phyloP scores from a whole-genome alignment of 441 rosid genomes.

The Populus hybrid region DNA sequence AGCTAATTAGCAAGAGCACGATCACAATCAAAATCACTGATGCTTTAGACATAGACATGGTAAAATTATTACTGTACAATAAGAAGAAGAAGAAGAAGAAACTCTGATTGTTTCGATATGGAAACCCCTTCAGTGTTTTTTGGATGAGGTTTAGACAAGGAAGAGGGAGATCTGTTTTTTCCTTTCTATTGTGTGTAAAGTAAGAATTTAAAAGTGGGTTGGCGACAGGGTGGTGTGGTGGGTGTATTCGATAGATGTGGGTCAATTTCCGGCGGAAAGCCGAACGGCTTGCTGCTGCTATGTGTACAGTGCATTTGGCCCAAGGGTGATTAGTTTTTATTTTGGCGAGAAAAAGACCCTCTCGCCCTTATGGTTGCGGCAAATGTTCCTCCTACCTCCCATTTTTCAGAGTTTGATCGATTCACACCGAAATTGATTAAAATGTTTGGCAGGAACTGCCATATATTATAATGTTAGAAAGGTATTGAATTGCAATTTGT shows the following conservation, averaged over 20 bases:
- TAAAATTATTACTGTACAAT: not conserved
- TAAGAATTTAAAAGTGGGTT: not conserved
- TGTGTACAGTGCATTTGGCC: not conserved
- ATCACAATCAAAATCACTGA: conserved; percentile 27
- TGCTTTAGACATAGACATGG: conserved; percentile 37
- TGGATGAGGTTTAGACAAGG: not conserved
- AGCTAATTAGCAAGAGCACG: conserved; percentile 16
- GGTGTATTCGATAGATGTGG: not conserved
- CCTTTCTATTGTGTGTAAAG: not conserved
- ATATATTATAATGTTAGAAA: not conserved
- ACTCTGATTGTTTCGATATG: not conserved
- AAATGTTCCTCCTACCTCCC: not conserved
- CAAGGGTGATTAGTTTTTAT: not conserved
- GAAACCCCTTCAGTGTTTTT: not conserved
- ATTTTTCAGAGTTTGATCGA: not conserved
- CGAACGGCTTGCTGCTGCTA: not conserved
- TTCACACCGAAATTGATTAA: not conserved
- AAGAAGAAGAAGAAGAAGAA: not conserved
- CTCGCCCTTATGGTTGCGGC: not conserved
- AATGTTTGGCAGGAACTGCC: not conserved
- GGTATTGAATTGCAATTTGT: no score
- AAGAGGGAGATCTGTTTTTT: not conserved
- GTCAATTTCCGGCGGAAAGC: not conserved
- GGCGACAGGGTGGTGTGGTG: not conserved
- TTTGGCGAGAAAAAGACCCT: not conserved